Percentiles rank a stretch among this genome's conserved stretches.
phyloP scores from a whole-genome alignment of 2,329 filamentous ascomycete genomes.

The Didymella glomerata region DNA sequence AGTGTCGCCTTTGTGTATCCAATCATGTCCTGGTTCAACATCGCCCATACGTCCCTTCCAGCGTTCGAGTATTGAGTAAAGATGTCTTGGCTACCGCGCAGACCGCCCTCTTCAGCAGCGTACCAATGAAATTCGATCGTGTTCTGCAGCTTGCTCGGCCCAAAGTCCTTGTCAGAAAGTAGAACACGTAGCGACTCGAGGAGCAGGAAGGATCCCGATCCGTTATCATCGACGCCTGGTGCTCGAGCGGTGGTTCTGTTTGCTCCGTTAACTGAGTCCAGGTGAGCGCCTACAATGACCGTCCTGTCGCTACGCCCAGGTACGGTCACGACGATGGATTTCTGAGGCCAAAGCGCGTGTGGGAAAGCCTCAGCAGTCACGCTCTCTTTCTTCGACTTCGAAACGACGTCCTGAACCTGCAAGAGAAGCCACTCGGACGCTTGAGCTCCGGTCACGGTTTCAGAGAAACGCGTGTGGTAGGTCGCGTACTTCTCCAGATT shows the following conservation, averaged over 20 bases:
- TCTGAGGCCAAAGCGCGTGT: constrained; percentile 72
- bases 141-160: constrained; percentile 74
- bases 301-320: constrained; percentile 84
- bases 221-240: constrained; percentile 92
- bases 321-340: constrained; percentile 87
- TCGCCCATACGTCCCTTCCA: constrained; percentile 83
- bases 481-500: constrained; percentile 29
- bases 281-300: constrained; percentile 86
- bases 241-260: constrained; percentile 72
- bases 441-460: constrained; percentile 65
- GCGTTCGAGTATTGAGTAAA: constrained; percentile 79
- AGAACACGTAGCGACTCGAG: constrained; percentile 86
- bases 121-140: constrained; percentile 98
- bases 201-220: constrained; percentile 89
- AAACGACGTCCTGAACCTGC: constrained; percentile 75
- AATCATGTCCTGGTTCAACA: constrained; percentile 95
- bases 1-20: constrained; percentile 75
- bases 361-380: constrained; percentile 63
- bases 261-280: constrained; percentile 92
- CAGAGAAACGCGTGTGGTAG: constrained; percentile 32
- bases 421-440: constrained; percentile 85
- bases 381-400: constrained; percentile 71
- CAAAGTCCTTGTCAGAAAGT: constrained; percentile 72
- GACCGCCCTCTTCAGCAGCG: constrained; percentile 83
- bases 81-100: constrained; percentile 86